Conservation (phyloP, 2,329 filamentous ascomycete genomes). For the Zarea fungicola region DNA sequence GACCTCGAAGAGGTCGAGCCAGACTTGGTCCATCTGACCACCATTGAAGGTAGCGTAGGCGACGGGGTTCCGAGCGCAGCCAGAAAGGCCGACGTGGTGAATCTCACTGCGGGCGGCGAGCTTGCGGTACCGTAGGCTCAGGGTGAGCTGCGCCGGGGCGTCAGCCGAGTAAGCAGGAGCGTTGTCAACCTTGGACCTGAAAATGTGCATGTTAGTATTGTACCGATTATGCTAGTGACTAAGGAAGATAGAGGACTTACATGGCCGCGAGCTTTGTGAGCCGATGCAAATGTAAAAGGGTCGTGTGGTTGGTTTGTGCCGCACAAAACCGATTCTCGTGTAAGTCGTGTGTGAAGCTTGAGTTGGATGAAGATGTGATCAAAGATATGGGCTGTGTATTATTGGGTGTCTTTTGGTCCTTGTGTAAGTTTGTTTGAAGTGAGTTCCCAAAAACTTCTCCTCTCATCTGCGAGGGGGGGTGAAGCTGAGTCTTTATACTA, state of each 20-base stretch:
- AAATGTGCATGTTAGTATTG: background rate
- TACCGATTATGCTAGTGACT: too few relatives aligned
- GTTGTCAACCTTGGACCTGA: background rate
- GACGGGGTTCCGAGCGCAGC: constrained; percentile 16
- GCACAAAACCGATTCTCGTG: background rate
- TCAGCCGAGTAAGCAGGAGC: constrained; percentile 4
- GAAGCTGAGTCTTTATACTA: constrained; percentile 1
- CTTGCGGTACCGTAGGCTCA: constrained; percentile 25
- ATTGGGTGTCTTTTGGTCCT: too few relatives aligned
- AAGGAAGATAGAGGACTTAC: background rate
- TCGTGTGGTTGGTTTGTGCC: too few relatives aligned
- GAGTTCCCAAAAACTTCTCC: too few relatives aligned
- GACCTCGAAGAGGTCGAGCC: constrained; percentile 32
- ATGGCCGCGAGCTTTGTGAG: too few relatives aligned
- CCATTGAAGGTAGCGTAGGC: constrained; percentile 28
- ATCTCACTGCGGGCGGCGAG: constrained; percentile 27
- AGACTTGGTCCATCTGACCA: constrained; percentile 26
- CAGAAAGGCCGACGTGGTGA: constrained; percentile 26
- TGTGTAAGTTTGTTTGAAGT: too few relatives aligned
- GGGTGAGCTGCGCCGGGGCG: constrained; percentile 15
- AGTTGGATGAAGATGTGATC: too few relatives aligned
- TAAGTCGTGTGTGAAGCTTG: background rate
- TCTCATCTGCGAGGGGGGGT: background rate
- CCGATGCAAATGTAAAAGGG: too few relatives aligned
- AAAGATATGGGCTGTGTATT: too few relatives aligned